phyloP scores from a whole-genome alignment of 2,329 filamentous ascomycete species.

The Fusarium sp. region DNA sequence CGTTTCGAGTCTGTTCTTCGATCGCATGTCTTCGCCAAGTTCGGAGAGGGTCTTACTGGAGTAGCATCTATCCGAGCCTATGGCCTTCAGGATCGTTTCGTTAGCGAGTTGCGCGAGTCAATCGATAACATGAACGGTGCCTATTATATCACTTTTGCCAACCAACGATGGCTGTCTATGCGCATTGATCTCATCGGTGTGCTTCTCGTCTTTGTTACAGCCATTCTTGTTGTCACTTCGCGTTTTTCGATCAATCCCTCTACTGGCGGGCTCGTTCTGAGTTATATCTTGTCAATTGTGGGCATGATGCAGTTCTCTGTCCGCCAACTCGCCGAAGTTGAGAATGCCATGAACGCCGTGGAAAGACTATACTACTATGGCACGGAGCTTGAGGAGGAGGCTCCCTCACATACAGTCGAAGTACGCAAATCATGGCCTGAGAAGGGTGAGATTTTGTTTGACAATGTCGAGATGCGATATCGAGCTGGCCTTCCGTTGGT shows the following conservation, averaged over 20 bases:
- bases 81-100: conserved; percentile 81
- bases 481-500: conserved; percentile 78
- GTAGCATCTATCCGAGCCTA: conserved; percentile 91
- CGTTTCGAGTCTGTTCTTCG: conserved; percentile 91
- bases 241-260: conserved; percentile 87
- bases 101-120: conserved; percentile 72
- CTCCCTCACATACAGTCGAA: conserved; percentile 80
- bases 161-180: conserved; percentile 91
- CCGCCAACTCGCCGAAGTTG: conserved; percentile 91
- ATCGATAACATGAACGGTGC: conserved; percentile 94
- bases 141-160: conserved; percentile 94
- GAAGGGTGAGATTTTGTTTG: conserved; percentile 82
- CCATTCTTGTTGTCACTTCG: conserved; percentile 91
- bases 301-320: conserved; percentile 97
- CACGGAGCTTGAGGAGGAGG: conserved; percentile 86
- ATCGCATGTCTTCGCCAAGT: conserved; percentile 89
- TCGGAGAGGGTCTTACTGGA: conserved; percentile 87
- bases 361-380: conserved; percentile 94
- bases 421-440: conserved; percentile 85
- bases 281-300: conserved; percentile 92
- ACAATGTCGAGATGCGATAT: conserved; percentile 83
- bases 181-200: conserved; percentile 88
- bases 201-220: conserved; percentile 84
- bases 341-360: conserved; percentile 98
- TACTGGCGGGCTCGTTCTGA: conserved; percentile 87